phyloP scores from a whole-genome alignment of 208 protist genomes.

The Trypanosoma cruzi region DNA sequence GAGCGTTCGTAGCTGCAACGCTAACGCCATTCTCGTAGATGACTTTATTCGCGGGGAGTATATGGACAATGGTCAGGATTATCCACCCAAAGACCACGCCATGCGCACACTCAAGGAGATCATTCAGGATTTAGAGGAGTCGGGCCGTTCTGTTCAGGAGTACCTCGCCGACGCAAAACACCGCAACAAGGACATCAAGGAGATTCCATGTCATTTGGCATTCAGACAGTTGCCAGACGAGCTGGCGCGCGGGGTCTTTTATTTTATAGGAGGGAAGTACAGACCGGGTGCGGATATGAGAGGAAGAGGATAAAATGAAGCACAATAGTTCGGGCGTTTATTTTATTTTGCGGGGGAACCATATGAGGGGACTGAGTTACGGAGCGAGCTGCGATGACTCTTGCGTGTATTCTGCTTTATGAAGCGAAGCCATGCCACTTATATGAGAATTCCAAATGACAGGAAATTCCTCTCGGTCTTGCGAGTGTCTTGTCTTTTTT shows the following conservation, averaged over 20 bases:
- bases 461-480: no score
- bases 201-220: constrained; percentile 86
- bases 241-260: constrained; percentile 85
- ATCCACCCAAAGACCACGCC: constrained; percentile 79
- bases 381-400: no score
- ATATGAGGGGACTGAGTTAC: no score
- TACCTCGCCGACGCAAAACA: constrained; percentile 68
- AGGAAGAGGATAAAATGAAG: not conserved
- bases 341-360: no score
- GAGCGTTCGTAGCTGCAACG: constrained; percentile 86
- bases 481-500: not conserved
- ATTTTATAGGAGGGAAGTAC: constrained; percentile 89
- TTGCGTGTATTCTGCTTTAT: no score
- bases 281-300: not conserved
- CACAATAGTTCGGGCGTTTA: not conserved
- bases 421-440: no score
- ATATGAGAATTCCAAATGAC: no score
- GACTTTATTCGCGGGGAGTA: constrained; percentile 92
- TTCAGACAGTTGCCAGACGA: constrained; percentile 88
- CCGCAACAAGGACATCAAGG: constrained; percentile 66
- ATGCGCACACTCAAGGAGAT: constrained; percentile 70
- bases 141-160: constrained; percentile 59
- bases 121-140: constrained; percentile 72
- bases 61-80: constrained; percentile 87
- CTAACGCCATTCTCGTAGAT: constrained; percentile 85